phyloP scores from a whole-genome alignment of 208 protist species.

The Leishmania martiniquensis region DNA sequence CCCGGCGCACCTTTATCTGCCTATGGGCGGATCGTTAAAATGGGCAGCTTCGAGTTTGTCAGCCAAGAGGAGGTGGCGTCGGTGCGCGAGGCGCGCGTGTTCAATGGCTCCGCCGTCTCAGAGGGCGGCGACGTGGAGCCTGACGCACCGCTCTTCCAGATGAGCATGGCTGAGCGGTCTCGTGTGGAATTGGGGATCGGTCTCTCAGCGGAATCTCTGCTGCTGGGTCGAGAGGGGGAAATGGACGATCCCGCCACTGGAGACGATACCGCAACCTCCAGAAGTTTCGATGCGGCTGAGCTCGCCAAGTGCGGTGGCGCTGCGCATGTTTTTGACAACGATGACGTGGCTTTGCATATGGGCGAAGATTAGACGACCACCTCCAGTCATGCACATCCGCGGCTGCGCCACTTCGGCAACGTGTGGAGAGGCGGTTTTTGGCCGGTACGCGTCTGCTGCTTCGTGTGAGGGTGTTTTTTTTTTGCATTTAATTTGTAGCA shows the following conservation, averaged over 20 bases:
- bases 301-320: not conserved
- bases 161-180: not conserved
- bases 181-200: not conserved
- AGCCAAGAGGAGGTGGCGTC: conserved; percentile 23
- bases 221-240: not conserved
- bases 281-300: not conserved
- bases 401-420: not conserved
- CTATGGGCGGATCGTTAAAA: conserved; percentile 11
- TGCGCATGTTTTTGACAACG: not conserved
- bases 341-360: not conserved
- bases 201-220: not conserved
- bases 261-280: not conserved
- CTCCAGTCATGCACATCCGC: not conserved
- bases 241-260: not conserved
- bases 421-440: not conserved
- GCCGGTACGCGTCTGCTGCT: not conserved
- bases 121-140: not conserved
- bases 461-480: not conserved
- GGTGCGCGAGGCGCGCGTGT: not conserved
- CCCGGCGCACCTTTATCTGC: not conserved
- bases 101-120: not conserved
- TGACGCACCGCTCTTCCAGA: not conserved
- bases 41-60: conserved; percentile 17
- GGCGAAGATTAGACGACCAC: not conserved
- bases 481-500: too few species aligned